A percentile compares a stretch with the other conserved stretches of the same genome.
These are phyloP conservation scores for Pleurotus tuoliensis DNA, from an alignment of 768 basidiomycete species.

Conservation along the genomic window DNA sequence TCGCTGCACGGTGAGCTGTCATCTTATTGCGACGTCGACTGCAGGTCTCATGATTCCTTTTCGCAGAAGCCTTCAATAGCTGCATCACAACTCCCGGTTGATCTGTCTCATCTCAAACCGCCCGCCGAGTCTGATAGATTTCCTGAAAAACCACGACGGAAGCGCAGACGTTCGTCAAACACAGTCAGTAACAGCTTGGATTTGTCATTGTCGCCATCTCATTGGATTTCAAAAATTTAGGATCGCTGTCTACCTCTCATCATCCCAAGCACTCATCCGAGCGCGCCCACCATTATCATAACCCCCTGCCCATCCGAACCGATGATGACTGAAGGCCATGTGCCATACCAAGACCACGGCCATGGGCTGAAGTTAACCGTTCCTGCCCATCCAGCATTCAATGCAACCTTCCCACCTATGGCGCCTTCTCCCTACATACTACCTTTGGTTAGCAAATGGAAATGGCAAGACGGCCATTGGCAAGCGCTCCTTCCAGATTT, in stretches of 20 bases:
- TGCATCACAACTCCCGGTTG: no score
- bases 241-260: slow-evolving; percentile 19
- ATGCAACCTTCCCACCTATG: slow-evolving; percentile 45
- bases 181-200: slow-evolving; percentile 12
- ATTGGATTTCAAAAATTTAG: background rate
- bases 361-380: slow-evolving; percentile 50
- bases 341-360: slow-evolving; percentile 52
- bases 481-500: slow-evolving; percentile 41
- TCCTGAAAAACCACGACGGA: slow-evolving; percentile 12
- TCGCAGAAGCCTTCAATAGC: no score
- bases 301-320: slow-evolving; percentile 40
- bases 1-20: background rate
- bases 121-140: background rate
- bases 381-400: slow-evolving; percentile 41
- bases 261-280: slow-evolving; percentile 28
- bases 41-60: no score
- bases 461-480: slow-evolving; percentile 53
- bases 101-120: no score
- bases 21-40: no score
- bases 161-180: slow-evolving; percentile 19
- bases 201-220: no score
- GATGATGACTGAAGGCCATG: slow-evolving; percentile 33
- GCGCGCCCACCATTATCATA: slow-evolving; percentile 47
- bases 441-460: slow-evolving; percentile 38
- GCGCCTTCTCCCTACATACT: slow-evolving; percentile 14